Conservation (phyloP, 495 filamentous ascomycete species). For the Cenococcum geophilum region DNA sequence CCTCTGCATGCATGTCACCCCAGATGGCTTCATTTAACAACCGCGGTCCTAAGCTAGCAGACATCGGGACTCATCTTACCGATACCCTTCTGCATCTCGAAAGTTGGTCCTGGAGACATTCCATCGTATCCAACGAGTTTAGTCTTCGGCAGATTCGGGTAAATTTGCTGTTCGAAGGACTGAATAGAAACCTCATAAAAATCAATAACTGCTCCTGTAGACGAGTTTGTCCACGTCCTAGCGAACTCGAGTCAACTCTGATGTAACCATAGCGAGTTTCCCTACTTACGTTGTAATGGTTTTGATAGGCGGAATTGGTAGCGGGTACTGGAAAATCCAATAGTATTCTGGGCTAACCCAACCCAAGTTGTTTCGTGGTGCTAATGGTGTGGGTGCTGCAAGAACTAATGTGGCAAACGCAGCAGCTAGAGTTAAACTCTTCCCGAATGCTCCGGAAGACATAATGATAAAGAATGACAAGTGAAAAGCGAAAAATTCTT, state of each 20-base stretch:
- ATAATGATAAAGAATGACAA: neutral
- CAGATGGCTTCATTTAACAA: neutral
- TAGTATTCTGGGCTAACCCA: conserved; percentile 36
- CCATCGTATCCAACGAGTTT: conserved; percentile 46
- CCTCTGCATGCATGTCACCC: conserved; percentile 26
- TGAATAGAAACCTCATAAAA: conserved; percentile 46
- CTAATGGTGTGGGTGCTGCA: neutral
- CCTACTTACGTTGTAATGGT: conserved; percentile 33
- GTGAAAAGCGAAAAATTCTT: neutral
- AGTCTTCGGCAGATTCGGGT: conserved; percentile 40
- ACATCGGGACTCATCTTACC: conserved; percentile 15
- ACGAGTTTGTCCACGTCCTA: conserved; percentile 13
- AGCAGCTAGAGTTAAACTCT: neutral
- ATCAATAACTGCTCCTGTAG: conserved; percentile 27
- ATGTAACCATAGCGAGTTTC: neutral
- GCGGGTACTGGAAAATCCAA: conserved; percentile 43
- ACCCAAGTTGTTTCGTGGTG: neutral
- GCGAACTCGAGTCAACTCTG: neutral
- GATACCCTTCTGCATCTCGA: conserved; percentile 39
- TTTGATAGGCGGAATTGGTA: conserved; percentile 46
- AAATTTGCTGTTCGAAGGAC: conserved; percentile 41
- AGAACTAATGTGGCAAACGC: neutral
- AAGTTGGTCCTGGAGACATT: conserved; percentile 45
- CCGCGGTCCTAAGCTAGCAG: neutral
- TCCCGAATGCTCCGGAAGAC: neutral